These are phyloP conservation scores for Lactarius sp. DNA, from an alignment of 768 basidiomycete genomes.

Conservation along the genomic window DNA sequence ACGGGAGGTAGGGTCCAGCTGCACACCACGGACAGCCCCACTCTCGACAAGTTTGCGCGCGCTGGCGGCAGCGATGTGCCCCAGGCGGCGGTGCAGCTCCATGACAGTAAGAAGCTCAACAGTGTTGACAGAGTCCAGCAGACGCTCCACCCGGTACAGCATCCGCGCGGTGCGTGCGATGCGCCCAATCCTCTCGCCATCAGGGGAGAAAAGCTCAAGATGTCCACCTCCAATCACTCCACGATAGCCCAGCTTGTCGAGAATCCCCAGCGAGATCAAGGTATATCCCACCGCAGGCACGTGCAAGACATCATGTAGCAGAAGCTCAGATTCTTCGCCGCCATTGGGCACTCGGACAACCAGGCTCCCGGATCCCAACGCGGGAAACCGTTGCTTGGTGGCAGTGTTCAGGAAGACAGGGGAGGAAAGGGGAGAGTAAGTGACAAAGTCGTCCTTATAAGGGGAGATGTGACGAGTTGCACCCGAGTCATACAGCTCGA, in stretches of 20 bases:
- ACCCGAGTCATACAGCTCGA: not conserved
- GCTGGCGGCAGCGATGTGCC: slow-evolving; percentile 33
- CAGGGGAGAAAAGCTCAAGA: no score
- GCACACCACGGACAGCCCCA: not conserved
- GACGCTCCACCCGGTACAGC: not conserved
- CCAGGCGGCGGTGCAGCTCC: slow-evolving; percentile 33
- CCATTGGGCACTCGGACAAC: not conserved
- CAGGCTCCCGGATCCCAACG: not conserved
- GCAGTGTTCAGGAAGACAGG: not conserved
- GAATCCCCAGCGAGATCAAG: not conserved
- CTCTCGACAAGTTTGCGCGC: slow-evolving; percentile 27
- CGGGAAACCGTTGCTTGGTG: not conserved
- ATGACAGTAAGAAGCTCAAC: slow-evolving; percentile 7
- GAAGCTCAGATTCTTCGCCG: not conserved
- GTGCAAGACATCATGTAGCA: not conserved
- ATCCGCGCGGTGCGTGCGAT: not conserved
- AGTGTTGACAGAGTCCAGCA: not conserved
- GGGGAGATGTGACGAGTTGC: not conserved
- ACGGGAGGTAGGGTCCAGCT: not conserved
- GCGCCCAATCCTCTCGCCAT: no score
- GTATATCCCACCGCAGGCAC: not conserved
- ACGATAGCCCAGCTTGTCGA: not conserved
- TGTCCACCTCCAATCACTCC: not conserved
- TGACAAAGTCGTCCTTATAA: not conserved
- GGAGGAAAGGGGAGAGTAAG: not conserved